Conservation (phyloP, 495 filamentous ascomycete species). For the Aspergillus funiculosus region DNA sequence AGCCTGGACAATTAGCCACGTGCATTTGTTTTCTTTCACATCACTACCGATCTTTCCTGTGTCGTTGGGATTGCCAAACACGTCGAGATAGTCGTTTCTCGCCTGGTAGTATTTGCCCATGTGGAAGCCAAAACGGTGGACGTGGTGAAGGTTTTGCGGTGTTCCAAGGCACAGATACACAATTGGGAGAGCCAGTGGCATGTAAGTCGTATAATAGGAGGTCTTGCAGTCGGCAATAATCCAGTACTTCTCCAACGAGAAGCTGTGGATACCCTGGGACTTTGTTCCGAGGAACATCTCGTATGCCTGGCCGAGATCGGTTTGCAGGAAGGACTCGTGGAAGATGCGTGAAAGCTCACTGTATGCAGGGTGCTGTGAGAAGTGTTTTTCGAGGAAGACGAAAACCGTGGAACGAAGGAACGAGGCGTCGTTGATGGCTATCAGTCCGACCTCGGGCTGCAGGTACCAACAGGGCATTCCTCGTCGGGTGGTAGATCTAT, state of each 20-base stretch:
- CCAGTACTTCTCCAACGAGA: conserved; percentile 72
- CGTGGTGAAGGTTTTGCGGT: conserved; percentile 64
- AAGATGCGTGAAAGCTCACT: conserved; percentile 76
- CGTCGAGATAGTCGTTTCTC: conserved; percentile 91
- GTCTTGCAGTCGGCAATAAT: conserved; percentile 94
- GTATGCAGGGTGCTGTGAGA: conserved; percentile 67
- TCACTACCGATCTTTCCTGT: conserved; percentile 93
- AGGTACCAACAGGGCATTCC: conserved; percentile 85
- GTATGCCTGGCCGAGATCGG: conserved; percentile 77
- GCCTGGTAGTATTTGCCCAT: conserved; percentile 91
- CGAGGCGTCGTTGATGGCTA: conserved; percentile 88
- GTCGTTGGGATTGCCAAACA: conserved; percentile 78
- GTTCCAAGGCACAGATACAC: conserved; percentile 67
- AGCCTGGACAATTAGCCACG: conserved; percentile 83
- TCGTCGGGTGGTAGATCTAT: conserved; percentile 72
- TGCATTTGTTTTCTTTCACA: conserved; percentile 92
- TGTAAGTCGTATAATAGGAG: conserved; percentile 91
- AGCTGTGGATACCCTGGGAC: conserved; percentile 69
- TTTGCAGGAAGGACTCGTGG: conserved; percentile 75
- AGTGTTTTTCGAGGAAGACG: conserved; percentile 71
- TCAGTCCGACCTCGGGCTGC: conserved; percentile 69
- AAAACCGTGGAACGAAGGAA: conserved; percentile 77
- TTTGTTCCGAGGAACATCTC: conserved; percentile 82
- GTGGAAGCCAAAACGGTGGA: conserved; percentile 73
- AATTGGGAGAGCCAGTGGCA: conserved; percentile 79